phyloP scores from a whole-genome alignment of 2,329 filamentous ascomycete genomes.

The Didymella pinodella region DNA sequence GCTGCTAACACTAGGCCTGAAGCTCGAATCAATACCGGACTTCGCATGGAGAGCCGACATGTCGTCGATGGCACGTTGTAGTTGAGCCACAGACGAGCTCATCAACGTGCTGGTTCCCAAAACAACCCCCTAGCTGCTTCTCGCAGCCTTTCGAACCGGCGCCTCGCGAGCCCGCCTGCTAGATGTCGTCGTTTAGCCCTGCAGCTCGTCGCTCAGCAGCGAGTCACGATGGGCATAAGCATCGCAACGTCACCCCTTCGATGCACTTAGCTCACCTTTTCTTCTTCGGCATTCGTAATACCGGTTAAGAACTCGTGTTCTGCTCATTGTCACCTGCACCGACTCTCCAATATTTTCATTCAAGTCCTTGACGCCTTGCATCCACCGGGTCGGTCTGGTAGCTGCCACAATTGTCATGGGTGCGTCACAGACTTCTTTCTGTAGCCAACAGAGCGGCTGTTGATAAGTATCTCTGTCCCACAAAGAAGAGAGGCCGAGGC shows the following conservation, averaged over 20 bases:
- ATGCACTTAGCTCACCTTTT: not conserved
- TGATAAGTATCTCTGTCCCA: not conserved
- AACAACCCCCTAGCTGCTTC: not conserved
- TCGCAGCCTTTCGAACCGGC: not conserved
- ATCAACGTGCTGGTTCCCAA: not conserved
- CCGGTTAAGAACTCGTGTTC: not conserved
- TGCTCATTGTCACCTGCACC: not conserved
- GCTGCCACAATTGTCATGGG: not conserved
- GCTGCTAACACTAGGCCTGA: constrained; percentile 7
- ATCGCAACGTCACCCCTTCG: not conserved
- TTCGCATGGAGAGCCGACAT: constrained; percentile 18
- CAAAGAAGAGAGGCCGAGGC: not conserved
- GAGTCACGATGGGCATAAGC: not conserved
- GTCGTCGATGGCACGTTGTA: constrained; percentile 4
- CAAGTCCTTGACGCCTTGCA: not conserved
- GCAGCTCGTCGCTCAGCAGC: not conserved
- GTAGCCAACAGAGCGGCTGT: not conserved
- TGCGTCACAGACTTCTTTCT: not conserved
- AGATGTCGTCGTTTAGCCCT: not conserved
- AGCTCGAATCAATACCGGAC: constrained; percentile 13
- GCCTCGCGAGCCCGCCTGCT: not conserved
- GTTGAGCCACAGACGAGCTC: not conserved
- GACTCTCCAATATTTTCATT: not conserved
- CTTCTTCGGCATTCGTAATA: not conserved
- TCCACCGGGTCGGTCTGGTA: not conserved